These are phyloP conservation scores for Termitomyces sp. DNA, from an alignment of 768 basidiomycete species.

Conservation along the genomic window DNA sequence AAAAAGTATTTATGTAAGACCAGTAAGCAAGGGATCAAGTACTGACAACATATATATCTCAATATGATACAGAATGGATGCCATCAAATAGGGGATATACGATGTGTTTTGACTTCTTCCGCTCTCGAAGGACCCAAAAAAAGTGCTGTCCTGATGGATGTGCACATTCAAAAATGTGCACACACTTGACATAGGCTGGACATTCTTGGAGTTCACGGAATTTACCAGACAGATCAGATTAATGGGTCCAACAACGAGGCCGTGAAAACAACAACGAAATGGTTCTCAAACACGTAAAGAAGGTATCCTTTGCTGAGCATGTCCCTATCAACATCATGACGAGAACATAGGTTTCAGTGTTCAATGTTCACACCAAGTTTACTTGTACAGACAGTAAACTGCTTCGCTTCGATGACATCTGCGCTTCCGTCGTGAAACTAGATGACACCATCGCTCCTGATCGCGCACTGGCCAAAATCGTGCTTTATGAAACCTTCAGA, in stretches of 20 bases:
- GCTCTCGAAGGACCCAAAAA: not conserved
- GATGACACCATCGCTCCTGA: constrained; percentile 52
- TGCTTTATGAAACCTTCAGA: constrained; percentile 54
- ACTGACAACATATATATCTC: too few relatives aligned
- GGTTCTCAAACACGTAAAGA: constrained; percentile 3
- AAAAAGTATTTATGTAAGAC: too few relatives aligned
- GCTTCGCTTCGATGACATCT: not conserved
- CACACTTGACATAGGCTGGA: not conserved
- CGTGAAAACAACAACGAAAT: not conserved
- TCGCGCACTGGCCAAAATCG: constrained; percentile 60
- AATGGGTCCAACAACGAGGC: not conserved
- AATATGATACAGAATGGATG: too few relatives aligned
- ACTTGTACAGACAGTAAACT: not conserved
- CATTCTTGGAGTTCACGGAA: not conserved
- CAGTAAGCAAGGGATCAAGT: too few relatives aligned
- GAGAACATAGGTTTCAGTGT: not conserved
- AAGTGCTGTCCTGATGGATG: not conserved
- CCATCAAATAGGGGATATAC: too few relatives aligned
- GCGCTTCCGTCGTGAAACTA: not conserved
- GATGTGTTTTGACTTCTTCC: not conserved
- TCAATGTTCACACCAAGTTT: not conserved
- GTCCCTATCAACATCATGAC: not conserved
- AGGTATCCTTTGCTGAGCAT: constrained; percentile 8
- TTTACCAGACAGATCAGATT: not conserved
- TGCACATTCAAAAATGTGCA: not conserved